Conservation (phyloP, 106 monocot genomes). For the Acorus gramineus region DNA sequence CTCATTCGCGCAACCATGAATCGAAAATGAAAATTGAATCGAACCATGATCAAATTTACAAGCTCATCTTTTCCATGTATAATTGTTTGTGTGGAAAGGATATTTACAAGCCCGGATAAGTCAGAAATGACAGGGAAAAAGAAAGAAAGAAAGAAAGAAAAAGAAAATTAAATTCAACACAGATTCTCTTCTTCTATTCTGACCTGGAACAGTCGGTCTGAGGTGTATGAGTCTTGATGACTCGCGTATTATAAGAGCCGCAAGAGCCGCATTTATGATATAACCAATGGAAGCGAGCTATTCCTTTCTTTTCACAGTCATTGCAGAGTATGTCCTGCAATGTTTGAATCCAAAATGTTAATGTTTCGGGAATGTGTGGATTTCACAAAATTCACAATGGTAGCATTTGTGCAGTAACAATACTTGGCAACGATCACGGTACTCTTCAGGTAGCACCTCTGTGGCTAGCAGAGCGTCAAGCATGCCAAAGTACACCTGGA, state of each 20-base stretch:
- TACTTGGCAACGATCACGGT: slow-evolving; percentile 47
- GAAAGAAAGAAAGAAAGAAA: neutral
- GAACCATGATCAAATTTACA: too few species aligned
- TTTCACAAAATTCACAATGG: too few species aligned
- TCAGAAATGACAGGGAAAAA: neutral
- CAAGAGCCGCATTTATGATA: slow-evolving; percentile 87
- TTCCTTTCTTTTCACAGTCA: slow-evolving; percentile 79
- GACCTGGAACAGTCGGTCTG: slow-evolving; percentile 25
- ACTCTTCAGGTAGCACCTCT: too few species aligned
- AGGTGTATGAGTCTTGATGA: slow-evolving; percentile 47
- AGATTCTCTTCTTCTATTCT: slow-evolving; percentile 6
- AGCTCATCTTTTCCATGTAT: too few species aligned
- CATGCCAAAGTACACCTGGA: too few species aligned
- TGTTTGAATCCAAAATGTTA: neutral
- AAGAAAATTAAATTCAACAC: neutral
- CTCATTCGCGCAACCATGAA: too few species aligned
- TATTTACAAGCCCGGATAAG: too few species aligned
- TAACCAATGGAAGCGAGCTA: slow-evolving; percentile 80
- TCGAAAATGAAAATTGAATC: too few species aligned
- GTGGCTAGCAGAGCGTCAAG: too few species aligned
- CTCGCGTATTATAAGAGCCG: slow-evolving; percentile 90
- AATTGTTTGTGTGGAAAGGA: too few species aligned
- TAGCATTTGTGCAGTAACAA: neutral
- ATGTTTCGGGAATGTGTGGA: too few species aligned
- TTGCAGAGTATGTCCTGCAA: slow-evolving; percentile 87